A percentile compares a stretch with the other conserved stretches of the same genome.
Evolutionary conservation across 176 grass and related monocot genomes (phyloP).

Genomic region (Carex kokanica): DNA sequence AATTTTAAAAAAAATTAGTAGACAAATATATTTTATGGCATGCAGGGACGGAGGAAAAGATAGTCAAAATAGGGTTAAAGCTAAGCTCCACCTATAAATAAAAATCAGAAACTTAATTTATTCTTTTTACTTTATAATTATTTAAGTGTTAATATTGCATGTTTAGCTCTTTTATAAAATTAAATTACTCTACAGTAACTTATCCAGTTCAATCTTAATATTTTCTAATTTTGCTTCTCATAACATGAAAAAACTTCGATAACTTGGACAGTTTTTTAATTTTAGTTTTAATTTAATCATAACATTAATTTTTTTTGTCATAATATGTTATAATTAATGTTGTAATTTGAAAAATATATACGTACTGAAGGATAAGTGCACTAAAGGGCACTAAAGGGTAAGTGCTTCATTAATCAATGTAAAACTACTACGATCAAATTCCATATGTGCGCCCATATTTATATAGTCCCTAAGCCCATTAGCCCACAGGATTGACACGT

Average conservation of each 20-base stretch:
- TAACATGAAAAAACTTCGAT: background rate
- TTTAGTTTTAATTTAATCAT: background rate
- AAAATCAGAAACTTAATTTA: too few species aligned
- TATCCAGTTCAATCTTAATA: background rate
- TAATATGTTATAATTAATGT: background rate
- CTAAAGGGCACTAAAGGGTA: background rate
- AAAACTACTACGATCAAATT: background rate
- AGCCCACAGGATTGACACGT: conserved; percentile 11
- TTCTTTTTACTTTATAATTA: too few species aligned
- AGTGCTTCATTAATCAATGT: conserved; percentile 12
- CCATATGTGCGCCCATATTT: background rate
- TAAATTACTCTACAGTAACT: background rate
- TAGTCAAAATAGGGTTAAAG: too few species aligned
- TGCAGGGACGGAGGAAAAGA: too few species aligned
- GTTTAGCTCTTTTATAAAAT: too few species aligned
- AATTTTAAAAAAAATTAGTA: too few species aligned
- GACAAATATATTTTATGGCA: too few species aligned
- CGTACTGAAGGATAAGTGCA: too few species aligned
- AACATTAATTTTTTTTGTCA: background rate
- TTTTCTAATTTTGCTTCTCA: background rate
- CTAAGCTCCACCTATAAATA: too few species aligned
- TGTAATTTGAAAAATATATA: background rate
- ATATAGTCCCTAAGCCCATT: background rate
- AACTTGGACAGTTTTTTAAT: background rate
- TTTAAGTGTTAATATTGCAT: too few species aligned